These are phyloP conservation scores for Fusarium chaquense DNA, from an alignment of 2,329 filamentous ascomycete genomes.

Conservation along the genomic window DNA sequence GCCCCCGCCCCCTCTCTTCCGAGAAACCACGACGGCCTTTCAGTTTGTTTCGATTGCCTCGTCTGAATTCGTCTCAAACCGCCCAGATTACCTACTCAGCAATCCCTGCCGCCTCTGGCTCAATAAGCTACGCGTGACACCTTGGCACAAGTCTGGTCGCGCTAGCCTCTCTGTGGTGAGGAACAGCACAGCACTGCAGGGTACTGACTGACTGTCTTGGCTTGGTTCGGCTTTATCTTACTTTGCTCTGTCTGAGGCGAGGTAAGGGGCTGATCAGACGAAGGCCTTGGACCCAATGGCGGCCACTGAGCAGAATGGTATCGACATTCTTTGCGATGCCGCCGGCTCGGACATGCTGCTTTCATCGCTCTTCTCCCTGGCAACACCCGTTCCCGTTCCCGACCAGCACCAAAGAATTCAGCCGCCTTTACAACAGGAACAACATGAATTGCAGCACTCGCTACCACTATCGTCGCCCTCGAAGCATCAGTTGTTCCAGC, in stretches of 20 bases:
- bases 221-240: slow-evolving; percentile 2
- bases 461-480: slow-evolving; percentile 31
- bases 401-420: slow-evolving; percentile 37
- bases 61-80: not conserved
- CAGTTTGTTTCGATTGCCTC: slow-evolving; percentile 36
- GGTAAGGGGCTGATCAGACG: not conserved
- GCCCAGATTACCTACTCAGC: not conserved
- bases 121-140: slow-evolving; percentile 3
- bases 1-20: slow-evolving; percentile 38
- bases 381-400: slow-evolving; percentile 34
- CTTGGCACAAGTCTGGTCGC: not conserved
- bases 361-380: slow-evolving; percentile 45
- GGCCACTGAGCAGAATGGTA: slow-evolving; percentile 46
- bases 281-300: slow-evolving; percentile 34
- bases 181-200: slow-evolving; percentile 18
- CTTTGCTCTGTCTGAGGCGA: slow-evolving; percentile 20
- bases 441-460: slow-evolving; percentile 35
- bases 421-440: slow-evolving; percentile 31
- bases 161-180: slow-evolving; percentile 1
- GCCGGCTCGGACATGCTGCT: slow-evolving; percentile 47
- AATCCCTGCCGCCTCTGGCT: slow-evolving; percentile 18
- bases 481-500: slow-evolving; percentile 35
- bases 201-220: slow-evolving; percentile 21
- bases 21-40: slow-evolving; percentile 28
- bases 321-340: slow-evolving; percentile 48